These are phyloP conservation scores for Talaromyces sp. DNA, from an alignment of 2,329 filamentous ascomycete species.

Conservation along the genomic window DNA sequence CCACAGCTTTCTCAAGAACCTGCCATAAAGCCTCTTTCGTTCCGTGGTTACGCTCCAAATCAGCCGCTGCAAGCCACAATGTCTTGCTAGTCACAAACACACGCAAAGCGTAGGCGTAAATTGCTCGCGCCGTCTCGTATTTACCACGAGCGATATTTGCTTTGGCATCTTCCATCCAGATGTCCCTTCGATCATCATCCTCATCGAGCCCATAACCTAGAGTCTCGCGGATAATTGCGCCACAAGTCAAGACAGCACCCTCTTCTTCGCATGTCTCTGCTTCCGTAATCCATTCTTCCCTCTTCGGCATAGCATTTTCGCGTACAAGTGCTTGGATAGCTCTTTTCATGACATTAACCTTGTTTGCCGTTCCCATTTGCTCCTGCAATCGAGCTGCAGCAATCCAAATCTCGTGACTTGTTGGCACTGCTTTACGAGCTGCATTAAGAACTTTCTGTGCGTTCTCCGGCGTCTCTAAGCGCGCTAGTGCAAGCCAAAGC, in stretches of 20 bases:
- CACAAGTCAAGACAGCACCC: conserved; percentile 79
- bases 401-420: conserved; percentile 95
- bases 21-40: conserved; percentile 77
- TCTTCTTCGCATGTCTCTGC: conserved; percentile 94
- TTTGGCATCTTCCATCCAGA: conserved; percentile 92
- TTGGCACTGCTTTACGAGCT: conserved; percentile 88
- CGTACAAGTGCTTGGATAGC: conserved; percentile 83
- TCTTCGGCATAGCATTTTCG: conserved; percentile 92
- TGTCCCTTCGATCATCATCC: conserved; percentile 92
- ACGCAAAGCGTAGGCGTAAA: conserved; percentile 85
- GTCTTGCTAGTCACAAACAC: conserved; percentile 85
- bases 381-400: conserved; percentile 85
- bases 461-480: conserved; percentile 83
- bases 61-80: conserved; percentile 85
- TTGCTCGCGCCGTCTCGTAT: conserved; percentile 88
- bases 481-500: conserved; percentile 88
- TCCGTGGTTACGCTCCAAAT: conserved; percentile 87
- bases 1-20: conserved; percentile 87
- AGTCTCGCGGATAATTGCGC: conserved; percentile 86
- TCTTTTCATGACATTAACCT: conserved; percentile 91
- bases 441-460: conserved; percentile 94
- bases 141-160: conserved; percentile 73
- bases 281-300: conserved; percentile 94
- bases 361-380: conserved; percentile 77
- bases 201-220: conserved; percentile 91